Conservation (phyloP, 352 stramenopile genomes). For the Pythium utonaiense region DNA sequence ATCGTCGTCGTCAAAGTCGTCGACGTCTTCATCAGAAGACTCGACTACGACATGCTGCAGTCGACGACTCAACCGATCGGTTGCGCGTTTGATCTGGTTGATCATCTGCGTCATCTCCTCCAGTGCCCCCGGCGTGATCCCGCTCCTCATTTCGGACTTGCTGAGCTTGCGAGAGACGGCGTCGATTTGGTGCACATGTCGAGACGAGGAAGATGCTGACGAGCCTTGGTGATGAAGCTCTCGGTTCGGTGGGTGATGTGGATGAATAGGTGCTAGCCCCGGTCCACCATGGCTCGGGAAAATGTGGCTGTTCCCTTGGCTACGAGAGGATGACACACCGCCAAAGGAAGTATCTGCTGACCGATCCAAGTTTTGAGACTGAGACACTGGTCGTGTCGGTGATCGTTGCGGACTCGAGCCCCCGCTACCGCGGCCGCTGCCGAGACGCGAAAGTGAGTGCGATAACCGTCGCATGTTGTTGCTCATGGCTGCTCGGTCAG, state of each 20-base stretch:
- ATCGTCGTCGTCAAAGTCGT: conserved; percentile 47
- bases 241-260: background rate
- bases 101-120: conserved; percentile 69
- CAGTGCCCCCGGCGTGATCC: conserved; percentile 52
- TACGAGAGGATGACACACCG: background rate
- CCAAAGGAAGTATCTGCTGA: background rate
- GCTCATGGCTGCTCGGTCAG: conserved; percentile 44
- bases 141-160: conserved; percentile 42
- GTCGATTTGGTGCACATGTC: conserved; percentile 30
- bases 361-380: conserved; percentile 1
- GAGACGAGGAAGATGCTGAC: background rate
- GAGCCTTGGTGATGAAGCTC: background rate
- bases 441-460: conserved; percentile 2
- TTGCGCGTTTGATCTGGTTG: conserved; percentile 68
- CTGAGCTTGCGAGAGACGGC: conserved; percentile 53
- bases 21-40: conserved; percentile 9
- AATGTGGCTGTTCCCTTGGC: background rate
- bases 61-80: conserved; percentile 45
- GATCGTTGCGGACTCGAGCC: background rate
- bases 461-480: conserved; percentile 27
- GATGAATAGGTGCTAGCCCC: background rate
- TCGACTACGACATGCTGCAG: conserved; percentile 24
- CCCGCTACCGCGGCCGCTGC: background rate
- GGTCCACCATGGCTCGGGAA: background rate
- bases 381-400: background rate